These are phyloP conservation scores for Pelargonium citronellum DNA, from an alignment of 441 rosid genomes.

Conservation along the genomic window DNA sequence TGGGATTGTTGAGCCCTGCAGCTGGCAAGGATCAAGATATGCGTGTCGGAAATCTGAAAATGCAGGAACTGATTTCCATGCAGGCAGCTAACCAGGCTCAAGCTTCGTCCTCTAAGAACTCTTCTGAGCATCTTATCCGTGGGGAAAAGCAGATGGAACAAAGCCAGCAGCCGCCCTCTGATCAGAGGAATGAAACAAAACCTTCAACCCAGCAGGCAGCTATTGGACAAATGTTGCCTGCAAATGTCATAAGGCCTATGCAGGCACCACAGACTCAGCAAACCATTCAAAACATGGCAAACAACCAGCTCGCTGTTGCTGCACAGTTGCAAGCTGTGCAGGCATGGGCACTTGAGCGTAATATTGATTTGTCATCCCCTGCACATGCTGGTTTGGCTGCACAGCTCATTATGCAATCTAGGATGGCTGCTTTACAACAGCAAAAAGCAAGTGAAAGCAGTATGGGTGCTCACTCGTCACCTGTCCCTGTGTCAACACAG, in stretches of 20 bases:
- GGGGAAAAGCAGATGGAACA: slow-evolving; percentile 70
- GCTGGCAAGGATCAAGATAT: slow-evolving; percentile 65
- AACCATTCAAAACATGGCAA: slow-evolving; percentile 49
- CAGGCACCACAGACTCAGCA: slow-evolving; percentile 70
- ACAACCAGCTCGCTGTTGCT: slow-evolving; percentile 65
- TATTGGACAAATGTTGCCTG: slow-evolving; percentile 53
- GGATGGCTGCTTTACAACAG: slow-evolving; percentile 59
- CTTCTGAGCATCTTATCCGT: slow-evolving; percentile 59
- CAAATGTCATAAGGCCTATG: slow-evolving; percentile 59
- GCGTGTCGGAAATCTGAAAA: slow-evolving; percentile 58
- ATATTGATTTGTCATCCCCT: slow-evolving; percentile 88
- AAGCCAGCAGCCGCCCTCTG: slow-evolving; percentile 46
- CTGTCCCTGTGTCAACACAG: slow-evolving; percentile 56
- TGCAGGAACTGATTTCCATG: slow-evolving; percentile 77
- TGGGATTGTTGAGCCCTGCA: slow-evolving; percentile 54
- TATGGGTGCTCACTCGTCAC: slow-evolving; percentile 44
- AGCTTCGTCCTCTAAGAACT: slow-evolving; percentile 76
- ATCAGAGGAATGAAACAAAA: slow-evolving; percentile 62
- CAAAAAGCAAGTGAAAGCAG: slow-evolving; percentile 68
- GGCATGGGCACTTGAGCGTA: slow-evolving; percentile 86
- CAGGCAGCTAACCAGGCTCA: slow-evolving; percentile 72
- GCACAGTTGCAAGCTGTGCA: slow-evolving; percentile 83
- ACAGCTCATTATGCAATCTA: slow-evolving; percentile 78
- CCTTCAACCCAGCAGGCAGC: slow-evolving; percentile 43
- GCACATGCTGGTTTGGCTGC: slow-evolving; percentile 82